Percentiles rank a stretch among this genome's conserved stretches.
Evolutionary conservation across 1,284 basidiomycete species (phyloP).

Genomic region (Tetrapyrgos nigripes): DNA sequence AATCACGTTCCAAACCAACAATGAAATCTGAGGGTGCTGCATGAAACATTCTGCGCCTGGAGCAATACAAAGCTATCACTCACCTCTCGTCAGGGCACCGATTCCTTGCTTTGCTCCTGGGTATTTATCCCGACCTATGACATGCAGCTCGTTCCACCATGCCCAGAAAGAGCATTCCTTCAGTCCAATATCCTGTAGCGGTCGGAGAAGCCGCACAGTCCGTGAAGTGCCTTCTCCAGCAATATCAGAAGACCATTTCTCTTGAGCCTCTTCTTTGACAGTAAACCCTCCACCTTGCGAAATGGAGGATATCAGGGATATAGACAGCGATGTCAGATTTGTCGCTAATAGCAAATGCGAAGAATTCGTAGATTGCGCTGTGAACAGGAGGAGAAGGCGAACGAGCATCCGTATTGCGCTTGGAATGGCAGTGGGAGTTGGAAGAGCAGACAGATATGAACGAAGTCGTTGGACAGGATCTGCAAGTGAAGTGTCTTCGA

Average conservation of each 20-base stretch:
- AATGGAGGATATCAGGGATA: constrained; percentile 78
- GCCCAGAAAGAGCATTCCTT: constrained; percentile 85
- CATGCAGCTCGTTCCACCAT: constrained; percentile 67
- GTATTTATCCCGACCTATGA: constrained; percentile 58
- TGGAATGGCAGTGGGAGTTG: constrained; percentile 78
- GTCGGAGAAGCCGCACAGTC: constrained; percentile 66
- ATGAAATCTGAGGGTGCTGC: constrained; percentile 73
- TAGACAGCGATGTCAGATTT: constrained; percentile 80
- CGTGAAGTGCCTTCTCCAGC: constrained; percentile 10
- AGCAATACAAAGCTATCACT: too few species aligned
- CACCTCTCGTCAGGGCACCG: constrained; percentile 77
- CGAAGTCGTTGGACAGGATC: constrained; percentile 58
- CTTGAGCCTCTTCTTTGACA: constrained; percentile 73
- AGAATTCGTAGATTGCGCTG: constrained; percentile 61
- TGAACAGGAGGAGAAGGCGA: constrained; percentile 74
- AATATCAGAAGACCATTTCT: constrained; percentile 59
- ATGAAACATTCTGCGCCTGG: too few species aligned
- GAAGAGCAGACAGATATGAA: constrained; percentile 71
- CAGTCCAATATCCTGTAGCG: constrained; percentile 77
- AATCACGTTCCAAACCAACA: constrained; percentile 79
- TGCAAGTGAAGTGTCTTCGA: constrained; percentile 26
- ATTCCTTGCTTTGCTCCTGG: constrained; percentile 66
- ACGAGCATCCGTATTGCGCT: constrained; percentile 68
- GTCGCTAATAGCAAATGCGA: constrained; percentile 86
- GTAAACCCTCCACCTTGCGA: constrained; percentile 83